A percentile compares a stretch with the other conserved stretches of the same genome.
Conservation (phyloP, 2,329 filamentous ascomycete species). For the Diaporthe destruens region DNA sequence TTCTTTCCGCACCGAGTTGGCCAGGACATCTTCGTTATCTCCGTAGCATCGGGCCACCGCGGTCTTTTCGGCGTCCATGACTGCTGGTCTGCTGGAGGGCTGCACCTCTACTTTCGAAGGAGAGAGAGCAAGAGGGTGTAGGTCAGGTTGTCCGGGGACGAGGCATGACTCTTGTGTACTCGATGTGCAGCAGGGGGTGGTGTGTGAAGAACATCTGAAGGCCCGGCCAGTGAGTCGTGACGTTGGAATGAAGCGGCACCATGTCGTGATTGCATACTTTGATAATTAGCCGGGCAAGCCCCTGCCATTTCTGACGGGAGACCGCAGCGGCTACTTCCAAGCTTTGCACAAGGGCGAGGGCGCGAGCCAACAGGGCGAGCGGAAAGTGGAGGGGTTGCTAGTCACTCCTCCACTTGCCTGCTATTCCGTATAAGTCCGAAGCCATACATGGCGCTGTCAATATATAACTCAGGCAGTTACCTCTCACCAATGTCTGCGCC, state of each 20-base stretch:
- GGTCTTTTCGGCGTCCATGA: background rate
- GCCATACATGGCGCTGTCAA: too few relatives aligned
- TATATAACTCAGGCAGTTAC: too few relatives aligned
- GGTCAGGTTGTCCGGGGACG: background rate
- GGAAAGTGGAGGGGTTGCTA: conserved; percentile 12
- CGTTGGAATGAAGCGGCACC: background rate
- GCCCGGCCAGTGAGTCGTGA: conserved; percentile 4
- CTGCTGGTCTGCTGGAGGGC: background rate
- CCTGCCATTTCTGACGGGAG: background rate
- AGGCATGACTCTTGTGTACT: background rate
- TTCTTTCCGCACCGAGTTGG: background rate
- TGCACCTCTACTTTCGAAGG: too few relatives aligned
- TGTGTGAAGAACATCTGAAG: background rate
- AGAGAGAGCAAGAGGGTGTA: background rate
- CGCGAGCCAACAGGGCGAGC: background rate
- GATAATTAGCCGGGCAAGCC: background rate
- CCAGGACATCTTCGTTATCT: background rate
- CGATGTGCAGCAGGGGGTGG: background rate
- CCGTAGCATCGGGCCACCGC: background rate
- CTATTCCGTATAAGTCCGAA: too few relatives aligned
- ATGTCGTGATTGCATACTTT: background rate
- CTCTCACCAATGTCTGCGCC: too few relatives aligned
- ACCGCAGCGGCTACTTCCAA: background rate
- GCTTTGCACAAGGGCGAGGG: background rate
- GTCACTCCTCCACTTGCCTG: background rate